Conservation (phyloP, 2,329 filamentous ascomycete species). For the Elsinoe fawcettii region DNA sequence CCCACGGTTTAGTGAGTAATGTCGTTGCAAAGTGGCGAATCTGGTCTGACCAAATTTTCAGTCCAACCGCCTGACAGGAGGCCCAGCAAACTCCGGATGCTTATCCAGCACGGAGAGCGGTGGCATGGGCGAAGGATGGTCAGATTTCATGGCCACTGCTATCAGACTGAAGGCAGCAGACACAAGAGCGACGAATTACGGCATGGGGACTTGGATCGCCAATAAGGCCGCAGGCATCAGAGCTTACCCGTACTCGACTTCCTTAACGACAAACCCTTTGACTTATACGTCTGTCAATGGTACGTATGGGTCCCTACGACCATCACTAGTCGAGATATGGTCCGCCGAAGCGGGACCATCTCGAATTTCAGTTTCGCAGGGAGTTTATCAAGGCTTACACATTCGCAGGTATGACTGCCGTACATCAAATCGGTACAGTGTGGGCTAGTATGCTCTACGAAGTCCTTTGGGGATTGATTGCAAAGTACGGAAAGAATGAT, state of each 20-base stretch:
- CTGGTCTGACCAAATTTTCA: too few species aligned
- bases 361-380: too few species aligned
- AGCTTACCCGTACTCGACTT: constrained; percentile 46
- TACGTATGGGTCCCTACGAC: constrained; percentile 28
- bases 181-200: constrained; percentile 40
- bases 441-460: constrained; percentile 51
- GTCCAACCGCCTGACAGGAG: constrained; percentile 52
- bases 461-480: constrained; percentile 51
- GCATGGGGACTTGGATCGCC: constrained; percentile 47
- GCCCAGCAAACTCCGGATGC: constrained; percentile 47
- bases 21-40: too few species aligned
- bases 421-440: constrained; percentile 46
- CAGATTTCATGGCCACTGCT: constrained; percentile 49
- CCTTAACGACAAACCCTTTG: constrained; percentile 42
- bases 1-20: constrained; percentile 29
- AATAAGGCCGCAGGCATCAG: constrained; percentile 41
- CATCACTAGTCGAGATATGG: not conserved
- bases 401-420: constrained; percentile 20
- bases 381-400: not conserved
- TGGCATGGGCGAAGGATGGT: constrained; percentile 54
- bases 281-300: constrained; percentile 34
- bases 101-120: constrained; percentile 42
- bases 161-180: constrained; percentile 42
- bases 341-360: too few species aligned
- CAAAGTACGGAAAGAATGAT: constrained; percentile 47